Evolutionary conservation across 805 yeast genomes (phyloP).

Genomic region (Candida lessepsii): DNA sequence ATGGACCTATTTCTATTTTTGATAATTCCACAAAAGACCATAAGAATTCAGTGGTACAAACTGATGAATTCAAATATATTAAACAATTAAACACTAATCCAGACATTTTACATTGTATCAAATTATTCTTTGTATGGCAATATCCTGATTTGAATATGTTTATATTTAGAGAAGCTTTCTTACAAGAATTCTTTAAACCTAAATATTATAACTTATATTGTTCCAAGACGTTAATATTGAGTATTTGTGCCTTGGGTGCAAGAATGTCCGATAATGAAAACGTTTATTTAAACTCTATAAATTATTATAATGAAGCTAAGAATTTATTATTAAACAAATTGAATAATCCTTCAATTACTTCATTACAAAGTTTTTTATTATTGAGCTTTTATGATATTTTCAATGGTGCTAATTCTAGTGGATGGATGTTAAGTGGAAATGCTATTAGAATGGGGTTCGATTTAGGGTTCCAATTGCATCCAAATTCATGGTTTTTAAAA

Average conservation of each 20-base stretch:
- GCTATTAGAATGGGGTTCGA: slow-evolving; percentile 67
- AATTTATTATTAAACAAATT: slow-evolving; percentile 38
- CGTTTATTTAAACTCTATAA: slow-evolving; percentile 39
- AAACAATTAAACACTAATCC: slow-evolving; percentile 34
- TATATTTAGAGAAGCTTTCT: slow-evolving; percentile 61
- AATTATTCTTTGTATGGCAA: slow-evolving; percentile 59
- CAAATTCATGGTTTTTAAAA: slow-evolving; percentile 55
- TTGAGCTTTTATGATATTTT: slow-evolving; percentile 63
- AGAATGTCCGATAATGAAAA: slow-evolving; percentile 45
- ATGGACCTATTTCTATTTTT: slow-evolving; percentile 48
- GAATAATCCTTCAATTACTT: slow-evolving; percentile 50
- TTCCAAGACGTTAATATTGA: slow-evolving; percentile 50
- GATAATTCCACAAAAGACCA: slow-evolving; percentile 26
- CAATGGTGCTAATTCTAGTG: slow-evolving; percentile 54
- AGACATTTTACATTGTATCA: slow-evolving; percentile 35
- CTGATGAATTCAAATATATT: slow-evolving; percentile 17
- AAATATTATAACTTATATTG: slow-evolving; percentile 52
- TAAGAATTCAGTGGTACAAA: slow-evolving; percentile 14
- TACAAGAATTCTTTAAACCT: slow-evolving; percentile 60
- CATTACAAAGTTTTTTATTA: slow-evolving; percentile 57
- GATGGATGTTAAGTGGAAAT: slow-evolving; percentile 63
- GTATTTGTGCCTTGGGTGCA: slow-evolving; percentile 61
- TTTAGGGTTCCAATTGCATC: slow-evolving; percentile 61
- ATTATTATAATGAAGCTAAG: slow-evolving; percentile 49
- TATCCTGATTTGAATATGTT: slow-evolving; percentile 64